Evolutionary conservation across 176 grass and related monocot genomes (phyloP), one percentile per base, ranked within the genome.

Genomic region (Triticum turgidum): DNA sequence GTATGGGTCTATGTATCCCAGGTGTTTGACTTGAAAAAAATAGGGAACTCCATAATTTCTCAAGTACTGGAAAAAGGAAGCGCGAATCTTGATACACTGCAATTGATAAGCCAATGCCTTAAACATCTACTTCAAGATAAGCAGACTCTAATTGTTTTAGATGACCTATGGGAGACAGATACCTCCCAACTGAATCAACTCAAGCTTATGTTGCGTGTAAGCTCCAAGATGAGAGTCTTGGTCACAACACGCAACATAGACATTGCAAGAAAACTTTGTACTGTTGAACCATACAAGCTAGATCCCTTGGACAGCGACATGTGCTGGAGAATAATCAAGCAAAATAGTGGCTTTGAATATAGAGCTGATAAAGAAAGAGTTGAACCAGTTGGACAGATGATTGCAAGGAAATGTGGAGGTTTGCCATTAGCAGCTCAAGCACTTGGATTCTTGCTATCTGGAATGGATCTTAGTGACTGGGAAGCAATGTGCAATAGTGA

Each of bases 1-100:
- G 59, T 45, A 33, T 88, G 72, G 86, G 42, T 83, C 54, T 77
- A 88, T 70, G 86, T 76, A 2, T 68, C 73, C 32, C 25, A 47
- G 14, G 61, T 42, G 0, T 83, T 88, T 58, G 69, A 88, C 9
- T 24, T 88, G 80, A 39, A 38, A 34, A 30, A 30, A 30, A 30
- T 30, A 30, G 29, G 29, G 29, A 30, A 30, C 29, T 30, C 29
- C 29, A 68, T 88, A 68, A 45, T 83, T 24, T 73, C 52, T 12
- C 74, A 85, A 58, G 7, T 85, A 20, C 0, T 25, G 1, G 9
- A 27, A 78, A 9, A 18, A 18, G 12, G 17, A 70, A 37, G 18
- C 73, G 13, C 9, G 2, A 15, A 76, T 49, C 44, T 51, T 5
- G 13, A 51, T 15, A 51, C 47, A 51, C 5, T 1, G 47, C 13